phyloP scores from a whole-genome alignment of 2,329 filamentous ascomycete species.

The Sclerotinia minor region DNA sequence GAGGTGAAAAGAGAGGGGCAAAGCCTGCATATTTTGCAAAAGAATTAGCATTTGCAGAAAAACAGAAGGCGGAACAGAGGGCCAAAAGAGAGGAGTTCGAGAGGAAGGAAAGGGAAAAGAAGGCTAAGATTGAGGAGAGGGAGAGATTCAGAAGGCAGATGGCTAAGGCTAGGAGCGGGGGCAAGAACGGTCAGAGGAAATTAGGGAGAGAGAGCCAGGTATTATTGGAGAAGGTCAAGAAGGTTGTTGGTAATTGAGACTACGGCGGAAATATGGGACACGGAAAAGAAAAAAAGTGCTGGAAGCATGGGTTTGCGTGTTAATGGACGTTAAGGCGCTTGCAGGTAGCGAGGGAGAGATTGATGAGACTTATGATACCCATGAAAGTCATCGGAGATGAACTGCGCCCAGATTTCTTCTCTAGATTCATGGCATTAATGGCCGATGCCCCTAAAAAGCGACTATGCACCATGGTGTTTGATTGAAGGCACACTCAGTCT shows the following conservation, averaged over 20 bases:
- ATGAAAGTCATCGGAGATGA: constrained; percentile 18
- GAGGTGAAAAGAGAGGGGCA: constrained; percentile 30
- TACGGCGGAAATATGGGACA: not conserved
- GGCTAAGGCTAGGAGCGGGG: constrained; percentile 50
- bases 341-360: not conserved
- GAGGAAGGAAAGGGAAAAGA: constrained; percentile 53
- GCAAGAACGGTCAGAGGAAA: constrained; percentile 65
- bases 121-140: constrained; percentile 61
- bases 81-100: constrained; percentile 50
- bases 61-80: constrained; percentile 57
- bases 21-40: constrained; percentile 44
- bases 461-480: not conserved
- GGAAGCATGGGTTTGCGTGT: not conserved
- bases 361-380: constrained; percentile 22
- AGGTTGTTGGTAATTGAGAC: constrained; percentile 41
- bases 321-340: not conserved
- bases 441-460: constrained; percentile 12
- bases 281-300: not conserved
- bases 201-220: constrained; percentile 68
- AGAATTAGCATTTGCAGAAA: constrained; percentile 44
- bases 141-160: constrained; percentile 52
- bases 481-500: not conserved
- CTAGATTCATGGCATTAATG: constrained; percentile 7
- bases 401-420: not conserved
- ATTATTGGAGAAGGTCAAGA: constrained; percentile 63